Evolutionary conservation across 2,329 filamentous ascomycete genomes (phyloP), one percentile per base, ranked within the genome.

Genomic region (Sporothrix brunneoviolacea): DNA sequence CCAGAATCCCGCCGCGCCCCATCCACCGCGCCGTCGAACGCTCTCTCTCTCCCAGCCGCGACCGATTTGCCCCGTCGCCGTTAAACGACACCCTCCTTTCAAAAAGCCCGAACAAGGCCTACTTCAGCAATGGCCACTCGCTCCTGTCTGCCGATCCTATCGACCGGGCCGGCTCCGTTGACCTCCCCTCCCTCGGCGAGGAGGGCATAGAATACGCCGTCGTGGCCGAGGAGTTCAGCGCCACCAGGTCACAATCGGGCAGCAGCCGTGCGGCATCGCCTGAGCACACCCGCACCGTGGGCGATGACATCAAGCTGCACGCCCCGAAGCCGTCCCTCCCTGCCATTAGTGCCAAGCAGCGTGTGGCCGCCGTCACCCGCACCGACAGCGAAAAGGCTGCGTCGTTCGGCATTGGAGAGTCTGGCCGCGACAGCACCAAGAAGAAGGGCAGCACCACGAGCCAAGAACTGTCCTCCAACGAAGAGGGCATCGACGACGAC

Each of bases 371-470:
- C 13, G 90, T 96, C 54, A 96, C 91, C 30, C 84, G 88, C 58
- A 96, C 91, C 58, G 90, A 96, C 69, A 95, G 89, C n/a, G 82
- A 84, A 42, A 83, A 84, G 64, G 90, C 89, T 54, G 88, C 88
- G 16, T 81, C 86, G n/a, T 89, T 84, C 54, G 91, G 90, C 55
- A 81, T 95, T 62, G 89, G 88, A 56, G 84, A 82, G 51, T 74
- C 81, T 35, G 75, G 76, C 51, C 74, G 75, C 49, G 71, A 86
- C 43, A 65, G 72, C 65, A 79, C 77, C 57, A 67, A 84, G 54
- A 81, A 84, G 57, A 81, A 82, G 57, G 73, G 77, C 27, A 88
- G 81, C 62, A 76, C 68, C 4, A 60, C 67, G 37, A 73, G 74
- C 52, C 75, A 76, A 46, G 51, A 48, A 3, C 64, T 73, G 33